phyloP scores from a whole-genome alignment of 371 early-diverging fungal genomes.

The Actinomortierella wolfii region DNA sequence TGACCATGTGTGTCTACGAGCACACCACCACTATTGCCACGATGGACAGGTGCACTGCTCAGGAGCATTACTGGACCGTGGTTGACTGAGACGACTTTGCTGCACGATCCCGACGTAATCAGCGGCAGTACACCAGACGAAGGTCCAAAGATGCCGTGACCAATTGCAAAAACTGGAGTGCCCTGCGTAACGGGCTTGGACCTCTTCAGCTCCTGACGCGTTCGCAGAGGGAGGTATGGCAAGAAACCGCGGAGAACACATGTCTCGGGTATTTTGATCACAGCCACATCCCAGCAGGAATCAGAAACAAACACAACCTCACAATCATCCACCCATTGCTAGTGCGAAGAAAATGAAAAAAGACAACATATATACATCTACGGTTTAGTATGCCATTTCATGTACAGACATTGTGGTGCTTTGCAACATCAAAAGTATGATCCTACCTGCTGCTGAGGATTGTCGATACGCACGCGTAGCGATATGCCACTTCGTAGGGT shows the following conservation, averaged over 20 bases:
- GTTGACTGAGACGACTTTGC: conserved; percentile 24
- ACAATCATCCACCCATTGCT: conserved; percentile 47
- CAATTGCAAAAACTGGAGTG: conserved; percentile 44
- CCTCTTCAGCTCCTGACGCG: conserved; percentile 26
- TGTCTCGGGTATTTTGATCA: conserved; percentile 45
- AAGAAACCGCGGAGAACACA: conserved; percentile 35
- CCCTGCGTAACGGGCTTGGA: conserved; percentile 26
- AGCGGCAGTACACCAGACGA: conserved; percentile 36
- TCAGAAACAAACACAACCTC: conserved; percentile 46
- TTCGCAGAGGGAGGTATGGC: conserved; percentile 28
- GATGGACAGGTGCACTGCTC: conserved; percentile 43
- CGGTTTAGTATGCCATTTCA: too few relatives aligned
- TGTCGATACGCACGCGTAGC: conserved; percentile 41
- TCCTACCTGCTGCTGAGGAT: conserved; percentile 38
- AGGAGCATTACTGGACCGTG: conserved; percentile 35
- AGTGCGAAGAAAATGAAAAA: neutral
- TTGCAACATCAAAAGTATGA: too few relatives aligned
- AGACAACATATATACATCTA: too few relatives aligned
- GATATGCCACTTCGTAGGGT: conserved; percentile 34
- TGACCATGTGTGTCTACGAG: conserved; percentile 31
- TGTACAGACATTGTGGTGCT: neutral
- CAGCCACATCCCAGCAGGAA: conserved; percentile 42
- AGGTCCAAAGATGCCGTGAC: conserved; percentile 46
- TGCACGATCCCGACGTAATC: conserved; percentile 43
- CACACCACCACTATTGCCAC: conserved; percentile 47